These are phyloP conservation scores for Peronospora destructor DNA, from an alignment of 352 stramenopile genomes.

Conservation along the genomic window DNA sequence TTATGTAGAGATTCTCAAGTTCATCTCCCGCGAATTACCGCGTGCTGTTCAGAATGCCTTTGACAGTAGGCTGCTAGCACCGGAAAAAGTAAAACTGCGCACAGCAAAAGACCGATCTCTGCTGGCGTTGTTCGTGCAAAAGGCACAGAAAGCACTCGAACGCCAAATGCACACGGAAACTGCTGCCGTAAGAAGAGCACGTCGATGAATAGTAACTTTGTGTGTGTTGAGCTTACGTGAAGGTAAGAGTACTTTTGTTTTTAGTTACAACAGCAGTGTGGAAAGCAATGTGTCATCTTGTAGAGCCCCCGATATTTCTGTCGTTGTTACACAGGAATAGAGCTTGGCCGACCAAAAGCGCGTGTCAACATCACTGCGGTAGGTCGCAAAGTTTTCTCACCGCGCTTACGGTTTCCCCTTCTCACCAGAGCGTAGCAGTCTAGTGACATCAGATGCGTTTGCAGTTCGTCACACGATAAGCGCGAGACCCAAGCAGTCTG, in stretches of 20 bases:
- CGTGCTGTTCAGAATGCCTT: constrained; percentile 63
- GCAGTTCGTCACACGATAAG: constrained; percentile 53
- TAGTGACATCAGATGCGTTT: constrained; percentile 52
- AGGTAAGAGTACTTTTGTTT: background rate
- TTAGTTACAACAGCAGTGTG: constrained; percentile 18
- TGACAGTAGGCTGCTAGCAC: constrained; percentile 49
- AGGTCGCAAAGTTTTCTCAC: constrained; percentile 13
- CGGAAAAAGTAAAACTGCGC: constrained; percentile 50
- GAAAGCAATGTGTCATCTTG: constrained; percentile 46
- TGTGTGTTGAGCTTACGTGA: constrained; percentile 1
- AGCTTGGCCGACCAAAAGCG: constrained; percentile 41
- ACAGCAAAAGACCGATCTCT: constrained; percentile 54
- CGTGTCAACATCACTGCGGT: constrained; percentile 15
- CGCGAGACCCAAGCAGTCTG: constrained; percentile 51
- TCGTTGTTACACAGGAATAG: constrained; percentile 43
- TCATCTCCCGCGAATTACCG: constrained; percentile 71
- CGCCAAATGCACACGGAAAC: constrained; percentile 67
- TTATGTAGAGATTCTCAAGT: constrained; percentile 81
- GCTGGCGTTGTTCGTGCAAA: constrained; percentile 68
- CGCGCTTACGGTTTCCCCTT: constrained; percentile 15
- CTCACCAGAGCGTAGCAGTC: constrained; percentile 68
- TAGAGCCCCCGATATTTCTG: constrained; percentile 34
- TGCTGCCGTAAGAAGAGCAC: constrained; percentile 13
- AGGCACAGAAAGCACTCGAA: constrained; percentile 62
- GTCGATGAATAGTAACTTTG: constrained; percentile 13